Conservation (phyloP, 2,329 filamentous ascomycete species). For the Aspergillus sp. region DNA sequence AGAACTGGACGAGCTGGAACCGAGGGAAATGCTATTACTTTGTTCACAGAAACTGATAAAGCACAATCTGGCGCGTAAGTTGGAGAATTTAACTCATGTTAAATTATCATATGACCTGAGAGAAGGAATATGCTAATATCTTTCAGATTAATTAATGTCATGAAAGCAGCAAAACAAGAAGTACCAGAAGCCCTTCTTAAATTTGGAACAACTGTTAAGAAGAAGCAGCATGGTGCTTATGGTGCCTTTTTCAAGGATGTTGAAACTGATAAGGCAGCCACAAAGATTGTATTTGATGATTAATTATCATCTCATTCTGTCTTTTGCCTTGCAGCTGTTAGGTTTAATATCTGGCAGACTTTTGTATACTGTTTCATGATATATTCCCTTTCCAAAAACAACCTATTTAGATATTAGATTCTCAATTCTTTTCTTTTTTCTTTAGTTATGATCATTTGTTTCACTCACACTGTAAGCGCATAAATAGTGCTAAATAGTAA, state of each 20-base stretch:
- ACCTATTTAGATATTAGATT: slow-evolving; percentile 20
- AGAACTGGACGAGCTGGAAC: slow-evolving; percentile 91
- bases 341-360: slow-evolving; percentile 13
- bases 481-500: slow-evolving; percentile 50
- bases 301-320: slow-evolving; percentile 18
- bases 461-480: slow-evolving; percentile 57
- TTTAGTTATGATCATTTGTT: slow-evolving; percentile 1
- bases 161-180: slow-evolving; percentile 85
- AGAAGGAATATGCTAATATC: slow-evolving; percentile 12
- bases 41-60: slow-evolving; percentile 96
- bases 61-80: slow-evolving; percentile 80
- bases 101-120: not conserved
- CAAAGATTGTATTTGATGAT: slow-evolving; percentile 85
- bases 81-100: not conserved
- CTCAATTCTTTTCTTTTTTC: slow-evolving; percentile 1
- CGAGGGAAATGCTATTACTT: slow-evolving; percentile 79
- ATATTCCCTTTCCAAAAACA: slow-evolving; percentile 32
- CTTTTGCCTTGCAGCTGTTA: slow-evolving; percentile 13
- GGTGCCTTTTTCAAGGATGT: slow-evolving; percentile 94
- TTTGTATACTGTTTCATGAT: slow-evolving; percentile 20
- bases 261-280: slow-evolving; percentile 75
- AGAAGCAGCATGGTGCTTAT: slow-evolving; percentile 94
- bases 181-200: slow-evolving; percentile 89
- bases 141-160: slow-evolving; percentile 78
- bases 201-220: slow-evolving; percentile 97